phyloP scores from a whole-genome alignment of 805 yeast genomes.

The Diddensiella santjacobensis region DNA sequence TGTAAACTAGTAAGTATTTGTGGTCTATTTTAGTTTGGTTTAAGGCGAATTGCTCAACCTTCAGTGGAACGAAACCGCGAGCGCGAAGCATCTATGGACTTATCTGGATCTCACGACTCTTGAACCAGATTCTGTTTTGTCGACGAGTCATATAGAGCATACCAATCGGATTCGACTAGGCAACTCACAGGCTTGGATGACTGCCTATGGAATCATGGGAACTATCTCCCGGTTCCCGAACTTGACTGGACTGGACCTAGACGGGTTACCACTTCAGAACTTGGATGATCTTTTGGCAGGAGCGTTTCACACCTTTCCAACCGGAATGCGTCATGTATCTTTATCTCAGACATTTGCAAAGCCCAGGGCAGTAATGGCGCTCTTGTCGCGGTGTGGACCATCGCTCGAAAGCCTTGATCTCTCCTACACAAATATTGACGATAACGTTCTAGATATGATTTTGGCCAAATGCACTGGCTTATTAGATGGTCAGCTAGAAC shows the following conservation, averaged over 20 bases:
- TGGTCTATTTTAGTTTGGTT: background rate
- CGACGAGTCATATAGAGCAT: background rate
- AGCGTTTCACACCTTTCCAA: background rate
- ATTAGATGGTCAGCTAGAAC: constrained; percentile 2
- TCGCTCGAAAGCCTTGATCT: constrained; percentile 11
- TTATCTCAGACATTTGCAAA: constrained; percentile 3
- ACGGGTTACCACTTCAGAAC: background rate
- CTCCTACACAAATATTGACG: constrained; percentile 13
- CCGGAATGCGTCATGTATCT: constrained; percentile 1
- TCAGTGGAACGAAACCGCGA: constrained; percentile 12
- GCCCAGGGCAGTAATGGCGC: background rate
- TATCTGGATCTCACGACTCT: constrained; percentile 5
- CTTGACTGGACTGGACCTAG: background rate
- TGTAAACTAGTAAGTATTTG: constrained; percentile 2
- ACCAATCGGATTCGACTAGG: background rate
- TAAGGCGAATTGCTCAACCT: background rate
- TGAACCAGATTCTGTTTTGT: background rate
- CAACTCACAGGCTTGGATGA: background rate
- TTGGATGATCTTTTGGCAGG: background rate
- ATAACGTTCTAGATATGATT: constrained; percentile 6
- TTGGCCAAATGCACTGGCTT: constrained; percentile 4
- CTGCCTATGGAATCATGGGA: background rate
- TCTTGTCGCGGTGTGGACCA: constrained; percentile 6
- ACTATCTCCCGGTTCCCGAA: background rate
- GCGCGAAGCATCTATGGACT: constrained; percentile 15